Percentiles rank a stretch among this genome's conserved stretches.
Evolutionary conservation across 2,329 filamentous ascomycete genomes (phyloP).

Genomic region (Macrophomina phaseolina): DNA sequence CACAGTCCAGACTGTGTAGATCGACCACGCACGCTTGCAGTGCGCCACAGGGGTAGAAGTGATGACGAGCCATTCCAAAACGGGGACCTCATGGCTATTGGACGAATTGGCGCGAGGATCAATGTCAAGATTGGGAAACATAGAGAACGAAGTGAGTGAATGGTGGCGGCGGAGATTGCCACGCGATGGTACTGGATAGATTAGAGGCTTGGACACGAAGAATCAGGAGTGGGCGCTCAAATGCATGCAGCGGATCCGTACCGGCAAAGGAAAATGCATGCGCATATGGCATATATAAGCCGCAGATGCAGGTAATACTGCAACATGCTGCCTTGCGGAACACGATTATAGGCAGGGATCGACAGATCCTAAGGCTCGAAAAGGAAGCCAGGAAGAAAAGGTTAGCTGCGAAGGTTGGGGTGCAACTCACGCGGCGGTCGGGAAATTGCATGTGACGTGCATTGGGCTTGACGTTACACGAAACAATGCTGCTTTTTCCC

Average conservation of each 20-base stretch:
- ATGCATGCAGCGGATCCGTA: not conserved
- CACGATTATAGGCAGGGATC: not conserved
- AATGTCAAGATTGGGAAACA: not conserved
- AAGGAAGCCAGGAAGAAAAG: not conserved
- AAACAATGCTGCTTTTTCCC: not conserved
- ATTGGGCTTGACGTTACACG: constrained; percentile 4
- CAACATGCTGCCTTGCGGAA: not conserved
- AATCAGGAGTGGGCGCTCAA: not conserved
- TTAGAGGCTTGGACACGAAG: not conserved
- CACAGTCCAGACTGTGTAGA: no score
- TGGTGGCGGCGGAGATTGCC: not conserved
- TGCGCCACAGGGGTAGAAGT: not conserved
- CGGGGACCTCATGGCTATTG: not conserved
- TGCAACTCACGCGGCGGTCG: constrained; percentile 1
- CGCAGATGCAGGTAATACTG: not conserved
- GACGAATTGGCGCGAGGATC: not conserved
- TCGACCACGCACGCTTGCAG: not conserved
- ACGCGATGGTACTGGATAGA: not conserved
- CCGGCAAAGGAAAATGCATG: not conserved
- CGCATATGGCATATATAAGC: not conserved
- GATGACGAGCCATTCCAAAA: not conserved
- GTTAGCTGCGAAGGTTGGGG: not conserved
- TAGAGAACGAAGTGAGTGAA: not conserved
- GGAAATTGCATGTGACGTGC: constrained; percentile 22
- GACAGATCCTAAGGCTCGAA: not conserved